Base-by-base conservation (phyloP, 2,329 filamentous ascomycete species). In the Beauveria sp. region DNA sequence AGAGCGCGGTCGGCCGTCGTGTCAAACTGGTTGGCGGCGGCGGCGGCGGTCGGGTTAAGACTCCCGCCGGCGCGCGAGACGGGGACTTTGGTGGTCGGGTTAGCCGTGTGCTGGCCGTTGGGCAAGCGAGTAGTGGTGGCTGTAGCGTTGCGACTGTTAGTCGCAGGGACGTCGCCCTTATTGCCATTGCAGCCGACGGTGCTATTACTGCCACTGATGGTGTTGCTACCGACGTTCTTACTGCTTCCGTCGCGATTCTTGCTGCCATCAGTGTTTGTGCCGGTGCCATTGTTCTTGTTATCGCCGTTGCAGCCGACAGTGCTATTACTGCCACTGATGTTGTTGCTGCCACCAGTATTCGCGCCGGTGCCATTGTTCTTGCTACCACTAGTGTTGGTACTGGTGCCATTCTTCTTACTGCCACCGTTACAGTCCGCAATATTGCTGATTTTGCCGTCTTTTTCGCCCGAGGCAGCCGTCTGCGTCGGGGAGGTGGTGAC, bases 11-110 rank as follows among this genome's bases (percentile, higher is more conserved):
- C 78, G 3, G 80, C 80, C 1, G 75, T 78, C 53, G 69, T 67
- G 65, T 83, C 80, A 40, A 76, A 76, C 28, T 72, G 61, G 46
- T 83, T 76, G 10, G 80, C 72, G 65, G 81, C 76, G 1, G 79
- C 80, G 1, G 76, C 80, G 0, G 80, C 79, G 2, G 76, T 75
- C 1, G 80, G 80, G 61, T 80, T 71, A 44, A 84, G 72, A 1
- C 68, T 72, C n/a, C 76, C 77, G 8, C 81, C 80, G 20, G 77
- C 79, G 22, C 80, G 72, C 5, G 80, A 80, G 9, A 83, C 80
- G 1, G 80, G 74, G 1, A 81, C 74, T 1, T 75, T 66, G 0
- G 72, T 67, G 1, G 76, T 78, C 3, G 78, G 77, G 63, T 76
- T 76, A 8, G 67, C 67, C n/a, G 70, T 72, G 40, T 51, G 24